Conservation (phyloP, 1,284 basidiomycete genomes). For the Rhodotorula sp. region DNA sequence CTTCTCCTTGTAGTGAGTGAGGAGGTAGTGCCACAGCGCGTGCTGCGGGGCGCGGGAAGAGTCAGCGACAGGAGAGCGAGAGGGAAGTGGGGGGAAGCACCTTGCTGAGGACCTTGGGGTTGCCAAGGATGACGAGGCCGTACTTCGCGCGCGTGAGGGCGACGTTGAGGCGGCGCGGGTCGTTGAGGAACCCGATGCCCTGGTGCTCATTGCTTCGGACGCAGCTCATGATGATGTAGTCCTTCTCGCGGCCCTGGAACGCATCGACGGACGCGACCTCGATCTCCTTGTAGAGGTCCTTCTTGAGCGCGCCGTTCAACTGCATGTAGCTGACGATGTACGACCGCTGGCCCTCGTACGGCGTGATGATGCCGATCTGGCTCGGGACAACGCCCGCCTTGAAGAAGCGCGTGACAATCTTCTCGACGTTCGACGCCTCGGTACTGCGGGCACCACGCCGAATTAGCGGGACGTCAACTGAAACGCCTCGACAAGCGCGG, state of each 20-base stretch:
- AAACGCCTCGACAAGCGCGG: neutral
- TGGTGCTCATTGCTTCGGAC: slow-evolving; percentile 99
- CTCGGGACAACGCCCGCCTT: slow-evolving; percentile 92
- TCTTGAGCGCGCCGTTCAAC: slow-evolving; percentile 95
- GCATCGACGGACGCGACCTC: slow-evolving; percentile 99
- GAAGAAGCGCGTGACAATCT: slow-evolving; percentile 99
- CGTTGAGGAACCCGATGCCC: slow-evolving; percentile 98
- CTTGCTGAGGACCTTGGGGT: slow-evolving; percentile 98
- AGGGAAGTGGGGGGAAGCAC: slow-evolving; percentile 56
- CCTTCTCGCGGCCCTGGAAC: slow-evolving; percentile 99
- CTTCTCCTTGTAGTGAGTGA: slow-evolving; percentile 98
- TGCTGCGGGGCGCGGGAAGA: slow-evolving; percentile 62
- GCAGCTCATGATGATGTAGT: slow-evolving; percentile 98
- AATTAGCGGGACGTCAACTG: slow-evolving; percentile 8
- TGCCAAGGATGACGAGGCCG: slow-evolving; percentile 95
- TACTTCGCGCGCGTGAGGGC: slow-evolving; percentile 97
- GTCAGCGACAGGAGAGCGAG: neutral
- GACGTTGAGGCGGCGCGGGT: slow-evolving; percentile 94
- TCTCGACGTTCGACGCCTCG: slow-evolving; percentile 98
- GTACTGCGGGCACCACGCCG: slow-evolving; percentile 62
- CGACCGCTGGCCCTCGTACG: slow-evolving; percentile 98
- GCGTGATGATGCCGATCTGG: slow-evolving; percentile 98
- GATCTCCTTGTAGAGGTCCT: slow-evolving; percentile 98
- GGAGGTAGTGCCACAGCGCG: slow-evolving; percentile 95
- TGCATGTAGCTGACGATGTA: slow-evolving; percentile 99